Base-by-base conservation (phyloP, 257 asterid genomes). In the Salvia hispanica region DNA sequence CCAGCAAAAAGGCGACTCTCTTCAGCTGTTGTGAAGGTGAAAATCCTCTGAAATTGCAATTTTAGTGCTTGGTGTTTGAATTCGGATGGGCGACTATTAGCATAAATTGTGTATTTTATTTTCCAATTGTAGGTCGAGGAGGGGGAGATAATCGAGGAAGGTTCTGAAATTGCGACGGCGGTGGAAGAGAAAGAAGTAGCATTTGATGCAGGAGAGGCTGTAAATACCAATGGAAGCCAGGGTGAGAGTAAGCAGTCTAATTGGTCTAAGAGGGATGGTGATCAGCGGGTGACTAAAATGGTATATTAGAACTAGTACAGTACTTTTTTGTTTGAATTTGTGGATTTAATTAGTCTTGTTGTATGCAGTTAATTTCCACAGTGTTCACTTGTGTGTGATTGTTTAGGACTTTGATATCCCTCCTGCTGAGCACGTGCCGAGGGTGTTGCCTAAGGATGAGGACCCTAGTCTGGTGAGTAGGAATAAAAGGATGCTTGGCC, bases 401-500 rank as follows among this genome's bases (percentile, higher is more conserved):
- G 4, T 62, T 67, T 77, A 94, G 99, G 98, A 82, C 77, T 80
- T 79, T 77, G 99, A 91, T 46, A 71, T 87, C 78, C 91, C 96
- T 80, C 86, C 89, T 0, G 82, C 70, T 2, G 88, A 85, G 71
- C 92, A 77, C 51, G 81, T 76, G 39, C 96, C 99, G 4, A 79
- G 96, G 74, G 92, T 94, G 58, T 74, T 94, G 81, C 99, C 96
- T 6, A 88, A 91, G 77, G 57, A 88, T 63, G 99, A 94, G 82
- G 99, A 91, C 77, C 98, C 99, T 53, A 89, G 84, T 72, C 75
- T 91, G 85, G 90, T 94, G 64, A 86, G 84, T 80, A 86, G 98
- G 85, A 94, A 94, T 78, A 88, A 78, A 81, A 88, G 99, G 93
- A 94, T 94, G 95, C 68, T 94, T 73, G 97, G 97, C 53, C 99